phyloP scores from a whole-genome alignment of 345 rosid species.

The Lepidium aucheri region DNA sequence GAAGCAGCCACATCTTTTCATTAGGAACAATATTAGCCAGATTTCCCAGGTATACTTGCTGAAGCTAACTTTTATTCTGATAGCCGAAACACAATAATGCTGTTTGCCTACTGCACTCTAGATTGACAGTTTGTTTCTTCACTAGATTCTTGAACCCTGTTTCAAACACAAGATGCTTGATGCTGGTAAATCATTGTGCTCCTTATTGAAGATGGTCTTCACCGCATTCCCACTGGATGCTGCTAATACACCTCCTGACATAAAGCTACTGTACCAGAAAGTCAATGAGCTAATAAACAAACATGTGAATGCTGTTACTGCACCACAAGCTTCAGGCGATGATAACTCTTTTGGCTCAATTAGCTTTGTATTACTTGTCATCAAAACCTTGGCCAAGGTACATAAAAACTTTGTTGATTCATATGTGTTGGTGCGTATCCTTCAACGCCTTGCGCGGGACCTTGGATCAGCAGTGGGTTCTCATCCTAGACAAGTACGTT shows the following conservation, averaged over 20 bases:
- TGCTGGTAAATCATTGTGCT: constrained; percentile 91
- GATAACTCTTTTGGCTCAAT: constrained; percentile 67
- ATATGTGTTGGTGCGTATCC: constrained; percentile 62
- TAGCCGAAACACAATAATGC: not conserved
- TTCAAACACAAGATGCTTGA: constrained; percentile 92
- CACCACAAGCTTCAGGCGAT: constrained; percentile 66
- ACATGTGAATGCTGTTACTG: constrained; percentile 60
- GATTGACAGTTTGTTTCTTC: constrained; percentile 13
- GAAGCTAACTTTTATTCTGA: not conserved
- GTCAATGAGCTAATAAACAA: constrained; percentile 86
- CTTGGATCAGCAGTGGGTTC: constrained; percentile 82
- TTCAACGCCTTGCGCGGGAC: constrained; percentile 88
- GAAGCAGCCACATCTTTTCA: constrained; percentile 92
- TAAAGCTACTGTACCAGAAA: constrained; percentile 73
- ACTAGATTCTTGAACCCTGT: constrained; percentile 94
- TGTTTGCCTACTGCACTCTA: constrained; percentile 3
- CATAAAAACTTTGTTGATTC: constrained; percentile 75
- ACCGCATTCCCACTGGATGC: constrained; percentile 80
- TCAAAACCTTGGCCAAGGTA: constrained; percentile 86
- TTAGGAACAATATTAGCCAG: constrained; percentile 84
- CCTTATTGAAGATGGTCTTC: constrained; percentile 92
- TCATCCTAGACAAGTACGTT: constrained; percentile 76
- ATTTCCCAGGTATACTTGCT: constrained; percentile 70
- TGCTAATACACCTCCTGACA: constrained; percentile 56
- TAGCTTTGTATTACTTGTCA: constrained; percentile 88